Base-by-base conservation (phyloP, 768 basidiomycete species). In the Suillus decipiens region DNA sequence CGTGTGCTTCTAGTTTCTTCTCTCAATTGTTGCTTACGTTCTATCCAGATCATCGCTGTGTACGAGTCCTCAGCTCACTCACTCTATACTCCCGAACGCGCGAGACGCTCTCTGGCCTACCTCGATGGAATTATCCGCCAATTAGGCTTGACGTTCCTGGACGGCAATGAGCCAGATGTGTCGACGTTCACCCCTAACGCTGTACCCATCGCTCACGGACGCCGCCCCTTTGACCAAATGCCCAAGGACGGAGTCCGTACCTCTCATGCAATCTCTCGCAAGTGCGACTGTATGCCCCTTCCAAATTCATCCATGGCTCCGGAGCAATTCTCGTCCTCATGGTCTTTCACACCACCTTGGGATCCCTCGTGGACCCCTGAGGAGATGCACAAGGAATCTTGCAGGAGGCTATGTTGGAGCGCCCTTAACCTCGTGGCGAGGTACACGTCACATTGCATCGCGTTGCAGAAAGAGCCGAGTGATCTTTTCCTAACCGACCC, bases 21-120 rank as follows among this genome's bases (percentile, higher is more conserved):
- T 28, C 37, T 22, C 34, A 51, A 11, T 39, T 24, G 22, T 39
- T 64, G 63, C 68, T 72, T 47, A 76, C 45, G 53, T 42, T 14
- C 15, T 17, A n/a, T 5, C 39, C 64, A 90, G 90, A 85, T 93
- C 56, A 80, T 93, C 10, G 88, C 91, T 6, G 77, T 93, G 3
- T 93, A 90, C 68, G 92, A 93, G 72, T 83, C 85, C 0, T 92
- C 89, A 1, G 83, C 88, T 5, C 89, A 93, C 64, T 90, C 89
- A 7, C 77, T 82, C 48, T 83, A 91, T 70, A 82, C 81, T 24
- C 78, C 82, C 5, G 81, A 84, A 24, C 82, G 87, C 15, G 82
- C 85, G 12, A 77, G 79, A 24, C 74, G 74, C 22, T 80, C 90
- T 0, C 77, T 93, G 11, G 70, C 82, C 45, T 77, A 81, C 28